Evolutionary conservation across 768 basidiomycete genomes (phyloP), one percentile per base, ranked within the genome.

Genomic region (Cantharellus cinnabarinus): DNA sequence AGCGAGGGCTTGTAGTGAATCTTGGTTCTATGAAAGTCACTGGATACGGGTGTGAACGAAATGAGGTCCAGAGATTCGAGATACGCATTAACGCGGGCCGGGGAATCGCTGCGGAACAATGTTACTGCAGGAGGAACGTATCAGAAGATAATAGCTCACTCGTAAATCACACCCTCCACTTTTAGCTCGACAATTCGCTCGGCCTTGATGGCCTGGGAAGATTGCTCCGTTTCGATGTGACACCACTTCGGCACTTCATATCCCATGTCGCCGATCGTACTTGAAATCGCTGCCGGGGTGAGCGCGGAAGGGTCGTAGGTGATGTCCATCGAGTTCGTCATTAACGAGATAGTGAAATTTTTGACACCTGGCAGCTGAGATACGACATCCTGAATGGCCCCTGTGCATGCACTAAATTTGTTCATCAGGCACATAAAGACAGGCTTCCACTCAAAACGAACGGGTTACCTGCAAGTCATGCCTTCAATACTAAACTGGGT

Each of bases 1-100:
- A 80, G 77, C 5, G 76, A 71, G 0, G 73, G 5, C 76, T 79
- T 4, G 69, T 71, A 69, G 80, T 85, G 2, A 73, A 74, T 53
- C 78, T 63, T 57, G 15, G 64, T 72, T 70, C 39, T 81, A 55
- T 54, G 79, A 66, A 3, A 76, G 75, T 61, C 77, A 72, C 1
- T 70, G 71, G 58, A 71, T 65, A 44, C 68, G 67, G 0, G 64
- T 67, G 54, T 76, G 65, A 4, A 65, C 37, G 56, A 48, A n/a
- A 60, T 48, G 34, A 65, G 10, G 39, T 15, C 42, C 3, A 60
- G 53, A 41, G 29, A 29, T 5, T 42, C 40, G 52, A 62, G 51
- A 14, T 42, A 42, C 4, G 75, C 70, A 44, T 76, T 74, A 39
- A 84, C 70, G 58, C 76, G 76, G 5, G 64, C 62, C 0, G 81